Base-by-base conservation (phyloP, 352 stramenopile genomes). In the Pythium rhizo-oryzae region DNA sequence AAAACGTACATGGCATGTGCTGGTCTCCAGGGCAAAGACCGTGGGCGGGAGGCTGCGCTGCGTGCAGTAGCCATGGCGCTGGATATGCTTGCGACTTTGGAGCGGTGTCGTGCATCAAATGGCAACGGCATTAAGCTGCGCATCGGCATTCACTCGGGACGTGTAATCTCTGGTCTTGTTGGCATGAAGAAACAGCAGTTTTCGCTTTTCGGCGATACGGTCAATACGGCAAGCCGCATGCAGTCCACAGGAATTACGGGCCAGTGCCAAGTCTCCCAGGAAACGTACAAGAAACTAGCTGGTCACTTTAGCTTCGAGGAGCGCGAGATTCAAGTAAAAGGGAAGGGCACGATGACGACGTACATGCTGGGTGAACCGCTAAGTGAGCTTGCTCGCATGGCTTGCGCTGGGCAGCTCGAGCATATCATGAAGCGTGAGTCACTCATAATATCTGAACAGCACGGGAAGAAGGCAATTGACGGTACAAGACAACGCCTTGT, bases 171-270 rank as follows among this genome's bases (percentile, higher is more conserved):
- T 28, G 85, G 87, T 16, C 75, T 98, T 0, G 90, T 98, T 0
- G 93, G 93, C 0, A 91, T 95, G 74, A 94, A 97, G 63, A 98
- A 98, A 71, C 91, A 95, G 49, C 87, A 96, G 30, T 98, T 97
- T 69, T 96, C 88, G 12, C 74, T 98, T 9, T 98, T 98, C 77
- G 93, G 95, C 8, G 95, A 98, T 62, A 96, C 94, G 0, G 91
- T 97, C 4, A 98, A 97, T 67, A 97, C 90, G 0, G 78, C 90
- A 6, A 91, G 84, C 6, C 81, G 92, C 2, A 97, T 97, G 93
- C 90, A 98, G 63, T 96, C 87, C 7, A 96, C 92, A 25, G 91
- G 90, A 0, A 65, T 93, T 18, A 89, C 84, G 4, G 89, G 85
- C 0, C 75, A 76, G 0, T 96, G 93, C 54, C 92, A 97, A 62